Conservation (phyloP, 2,329 filamentous ascomycete species). For the Huntiella abstrusa region DNA sequence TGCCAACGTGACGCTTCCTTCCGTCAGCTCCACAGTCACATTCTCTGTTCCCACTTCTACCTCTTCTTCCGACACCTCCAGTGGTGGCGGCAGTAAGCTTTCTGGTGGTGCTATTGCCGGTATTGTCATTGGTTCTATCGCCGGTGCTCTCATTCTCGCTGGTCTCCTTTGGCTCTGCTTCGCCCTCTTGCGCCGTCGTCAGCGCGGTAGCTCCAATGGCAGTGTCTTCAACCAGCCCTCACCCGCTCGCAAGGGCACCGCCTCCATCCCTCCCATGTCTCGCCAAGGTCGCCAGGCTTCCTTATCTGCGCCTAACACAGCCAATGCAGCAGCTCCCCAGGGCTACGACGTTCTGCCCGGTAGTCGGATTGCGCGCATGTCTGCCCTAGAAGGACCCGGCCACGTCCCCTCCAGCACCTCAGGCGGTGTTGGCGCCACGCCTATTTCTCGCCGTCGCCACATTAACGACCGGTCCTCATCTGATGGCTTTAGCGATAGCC, state of each 20-base stretch:
- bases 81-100: constrained; percentile 24
- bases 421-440: constrained; percentile 7
- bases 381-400: constrained; percentile 64
- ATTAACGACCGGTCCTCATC: constrained; percentile 46
- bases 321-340: constrained; percentile 17
- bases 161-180: constrained; percentile 52
- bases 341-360: constrained; percentile 65
- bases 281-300: constrained; percentile 12
- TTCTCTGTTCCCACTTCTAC: constrained; percentile 31
- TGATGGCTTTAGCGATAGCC: constrained; percentile 52
- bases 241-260: constrained; percentile 37
- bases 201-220: constrained; percentile 39
- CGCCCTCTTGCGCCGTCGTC: constrained; percentile 27
- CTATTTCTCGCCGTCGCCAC: constrained; percentile 17
- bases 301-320: constrained; percentile 8
- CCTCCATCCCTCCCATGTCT: constrained; percentile 22
- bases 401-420: constrained; percentile 31
- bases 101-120: constrained; percentile 83
- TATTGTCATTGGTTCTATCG: constrained; percentile 64
- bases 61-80: constrained; percentile 20
- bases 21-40: constrained; percentile 49
- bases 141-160: constrained; percentile 50
- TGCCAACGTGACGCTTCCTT: constrained; percentile 56
- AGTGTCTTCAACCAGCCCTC: constrained; percentile 83
- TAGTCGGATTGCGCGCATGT: constrained; percentile 87